These are phyloP conservation scores for Ascochyta pisi DNA, from an alignment of 2,329 filamentous ascomycete genomes.

Conservation along the genomic window DNA sequence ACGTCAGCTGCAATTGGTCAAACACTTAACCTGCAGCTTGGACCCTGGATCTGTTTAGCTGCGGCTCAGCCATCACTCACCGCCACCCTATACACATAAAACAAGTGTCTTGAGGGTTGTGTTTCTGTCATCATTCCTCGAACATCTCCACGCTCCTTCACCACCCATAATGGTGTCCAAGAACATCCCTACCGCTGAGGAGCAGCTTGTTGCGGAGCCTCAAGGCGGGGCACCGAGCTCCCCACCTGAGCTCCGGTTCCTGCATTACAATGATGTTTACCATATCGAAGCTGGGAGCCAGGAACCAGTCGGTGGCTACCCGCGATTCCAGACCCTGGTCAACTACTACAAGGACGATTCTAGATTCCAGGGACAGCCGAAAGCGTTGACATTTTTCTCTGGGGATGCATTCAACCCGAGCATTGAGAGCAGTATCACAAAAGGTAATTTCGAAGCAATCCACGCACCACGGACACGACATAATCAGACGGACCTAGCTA, in stretches of 20 bases:
- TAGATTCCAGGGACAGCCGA: conserved; percentile 67
- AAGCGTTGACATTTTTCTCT: conserved; percentile 81
- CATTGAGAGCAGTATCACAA: conserved; percentile 86
- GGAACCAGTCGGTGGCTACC: conserved; percentile 81
- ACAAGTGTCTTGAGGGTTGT: conserved; percentile 14
- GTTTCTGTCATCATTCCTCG: background rate
- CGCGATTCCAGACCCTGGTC: conserved; percentile 79
- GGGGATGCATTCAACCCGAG: conserved; percentile 94
- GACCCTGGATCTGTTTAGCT: conserved; percentile 38
- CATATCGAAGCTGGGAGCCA: conserved; percentile 79
- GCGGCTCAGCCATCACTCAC: conserved; percentile 32
- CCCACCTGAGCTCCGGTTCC: conserved; percentile 75
- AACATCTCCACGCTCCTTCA: background rate
- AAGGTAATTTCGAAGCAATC: conserved; percentile 61
- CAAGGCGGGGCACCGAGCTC: conserved; percentile 52
- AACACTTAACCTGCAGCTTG: conserved; percentile 22
- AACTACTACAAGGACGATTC: conserved; percentile 74
- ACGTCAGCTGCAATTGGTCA: conserved; percentile 29
- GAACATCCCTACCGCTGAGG: conserved; percentile 38
- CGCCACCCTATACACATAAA: conserved; percentile 22
- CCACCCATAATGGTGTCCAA: conserved; percentile 33
- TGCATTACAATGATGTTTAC: conserved; percentile 96
- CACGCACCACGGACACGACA: background rate
- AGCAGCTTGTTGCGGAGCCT: conserved; percentile 51
- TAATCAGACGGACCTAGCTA: background rate